Conservation (phyloP, 805 yeast genomes). For the Saturnispora galanensis region DNA sequence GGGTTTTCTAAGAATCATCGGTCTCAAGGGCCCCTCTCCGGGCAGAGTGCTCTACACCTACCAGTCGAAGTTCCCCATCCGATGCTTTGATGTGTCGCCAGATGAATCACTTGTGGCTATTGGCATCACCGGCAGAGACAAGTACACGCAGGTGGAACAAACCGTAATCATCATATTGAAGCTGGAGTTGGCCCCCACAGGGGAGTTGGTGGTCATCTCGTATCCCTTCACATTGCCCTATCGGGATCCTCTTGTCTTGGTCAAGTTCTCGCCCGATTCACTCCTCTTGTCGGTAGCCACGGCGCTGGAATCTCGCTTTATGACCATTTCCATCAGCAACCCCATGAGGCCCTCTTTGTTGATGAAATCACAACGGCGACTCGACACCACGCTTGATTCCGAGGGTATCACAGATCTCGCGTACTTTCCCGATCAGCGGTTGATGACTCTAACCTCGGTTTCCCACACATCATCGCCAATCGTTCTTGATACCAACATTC, state of each 20-base stretch:
- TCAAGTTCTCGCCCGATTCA: constrained; percentile 66
- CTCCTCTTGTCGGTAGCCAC: constrained; percentile 68
- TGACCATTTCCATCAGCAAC: constrained; percentile 60
- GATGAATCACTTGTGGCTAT: constrained; percentile 60
- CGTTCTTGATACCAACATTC: constrained; percentile 53
- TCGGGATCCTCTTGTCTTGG: constrained; percentile 69
- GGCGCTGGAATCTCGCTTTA: constrained; percentile 65
- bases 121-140: constrained; percentile 75
- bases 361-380: constrained; percentile 55
- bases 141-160: constrained; percentile 58
- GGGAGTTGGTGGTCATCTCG: constrained; percentile 16
- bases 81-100: constrained; percentile 67
- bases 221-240: constrained; percentile 63
- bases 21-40: constrained; percentile 31
- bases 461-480: constrained; percentile 61
- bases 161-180: constrained; percentile 57
- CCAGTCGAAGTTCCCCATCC: constrained; percentile 60
- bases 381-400: constrained; percentile 60
- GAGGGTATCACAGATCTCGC: constrained; percentile 83
- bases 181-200: constrained; percentile 7
- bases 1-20: constrained; percentile 61
- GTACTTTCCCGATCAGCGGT: constrained; percentile 58
- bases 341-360: constrained; percentile 55
- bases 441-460: constrained; percentile 44
- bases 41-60: constrained; percentile 66